Conservation (phyloP, 1,284 basidiomycete species). For the Rhodotorula sp. region DNA sequence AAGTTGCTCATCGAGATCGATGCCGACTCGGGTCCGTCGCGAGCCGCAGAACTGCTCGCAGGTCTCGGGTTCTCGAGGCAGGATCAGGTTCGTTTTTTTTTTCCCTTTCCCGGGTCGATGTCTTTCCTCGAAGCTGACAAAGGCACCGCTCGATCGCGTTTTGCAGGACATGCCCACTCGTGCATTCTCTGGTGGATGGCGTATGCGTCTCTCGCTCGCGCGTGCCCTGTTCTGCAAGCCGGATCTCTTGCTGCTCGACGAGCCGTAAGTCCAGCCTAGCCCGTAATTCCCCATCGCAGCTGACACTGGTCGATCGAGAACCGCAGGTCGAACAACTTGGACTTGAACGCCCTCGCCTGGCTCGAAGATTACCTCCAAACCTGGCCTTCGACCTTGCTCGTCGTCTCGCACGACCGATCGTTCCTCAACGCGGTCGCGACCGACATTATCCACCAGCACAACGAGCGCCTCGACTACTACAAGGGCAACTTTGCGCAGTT, state of each 20-base stretch:
- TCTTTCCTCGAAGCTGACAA: not conserved
- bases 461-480: slow-evolving; percentile 81
- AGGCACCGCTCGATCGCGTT: slow-evolving; percentile 13
- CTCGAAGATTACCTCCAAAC: slow-evolving; percentile 92
- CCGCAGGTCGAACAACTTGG: slow-evolving; percentile 86
- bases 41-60: slow-evolving; percentile 84
- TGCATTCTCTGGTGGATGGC: slow-evolving; percentile 97
- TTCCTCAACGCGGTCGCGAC: slow-evolving; percentile 77
- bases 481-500: slow-evolving; percentile 87
- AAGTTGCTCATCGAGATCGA: slow-evolving; percentile 92
- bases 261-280: slow-evolving; percentile 48
- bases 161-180: slow-evolving; percentile 50
- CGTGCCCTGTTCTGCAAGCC: slow-evolving; percentile 86
- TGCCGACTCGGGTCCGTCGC: slow-evolving; percentile 89
- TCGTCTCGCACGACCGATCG: slow-evolving; percentile 97
- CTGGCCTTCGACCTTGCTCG: slow-evolving; percentile 89
- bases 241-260: slow-evolving; percentile 73
- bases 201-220: slow-evolving; percentile 56
- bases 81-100: slow-evolving; percentile 73
- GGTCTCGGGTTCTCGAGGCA: slow-evolving; percentile 87
- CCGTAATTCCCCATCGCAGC: no score
- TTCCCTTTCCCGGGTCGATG: not conserved
- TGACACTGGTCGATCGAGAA: no score
- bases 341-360: slow-evolving; percentile 58
- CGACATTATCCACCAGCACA: slow-evolving; percentile 91